Evolutionary conservation across 768 basidiomycete genomes (phyloP), one percentile per base, ranked within the genome.

Genomic region (Strobilomyces echinocephalus): DNA sequence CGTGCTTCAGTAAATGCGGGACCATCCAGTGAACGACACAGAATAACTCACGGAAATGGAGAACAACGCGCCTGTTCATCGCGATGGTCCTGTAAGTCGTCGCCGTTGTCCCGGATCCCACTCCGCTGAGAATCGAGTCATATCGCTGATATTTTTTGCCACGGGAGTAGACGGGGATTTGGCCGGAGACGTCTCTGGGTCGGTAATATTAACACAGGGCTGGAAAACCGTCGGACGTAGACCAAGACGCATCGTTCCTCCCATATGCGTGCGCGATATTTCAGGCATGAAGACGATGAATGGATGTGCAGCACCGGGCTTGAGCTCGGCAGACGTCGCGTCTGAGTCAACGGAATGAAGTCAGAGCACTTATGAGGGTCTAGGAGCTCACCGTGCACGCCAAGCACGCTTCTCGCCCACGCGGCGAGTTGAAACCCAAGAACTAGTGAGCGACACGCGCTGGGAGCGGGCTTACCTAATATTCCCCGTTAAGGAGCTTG

Each of bases 201-300:
- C 57, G 34, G 46, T 40, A 28, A 52, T 51, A 15, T 59, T 58
- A 49, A 60, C 50, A 42, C 44, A 78, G 9, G 76, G 69, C 52
- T 87, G 82, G 69, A 98, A 97, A 44, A 97, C 80, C 2, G 95
- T 99, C 4, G 95, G 93, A 16, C 95, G 84, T 39, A 98, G 78
- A 21, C 97, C 97, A n/a, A 97, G 81, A 12, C 97, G 87, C 97
- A 99, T 99, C n/a, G 95, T 99, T 20, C 97, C 97, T 48, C 97
- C 97, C 83, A 98, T 92, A 59, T 98, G 94, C 12, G 95, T 97
- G 67, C 87, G 88, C 11, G 93, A 97, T 61, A 99, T 91, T 69
- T 99, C 97, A 16, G 97, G 97, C 97, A 99, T 99, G 80, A 95
- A 98, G 61, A 98, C 79, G 71, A 97, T 77, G 52, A 94, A 78